These are phyloP conservation scores for Achlya hypogyna DNA, from an alignment of 352 stramenopile genomes.

Conservation along the genomic window DNA sequence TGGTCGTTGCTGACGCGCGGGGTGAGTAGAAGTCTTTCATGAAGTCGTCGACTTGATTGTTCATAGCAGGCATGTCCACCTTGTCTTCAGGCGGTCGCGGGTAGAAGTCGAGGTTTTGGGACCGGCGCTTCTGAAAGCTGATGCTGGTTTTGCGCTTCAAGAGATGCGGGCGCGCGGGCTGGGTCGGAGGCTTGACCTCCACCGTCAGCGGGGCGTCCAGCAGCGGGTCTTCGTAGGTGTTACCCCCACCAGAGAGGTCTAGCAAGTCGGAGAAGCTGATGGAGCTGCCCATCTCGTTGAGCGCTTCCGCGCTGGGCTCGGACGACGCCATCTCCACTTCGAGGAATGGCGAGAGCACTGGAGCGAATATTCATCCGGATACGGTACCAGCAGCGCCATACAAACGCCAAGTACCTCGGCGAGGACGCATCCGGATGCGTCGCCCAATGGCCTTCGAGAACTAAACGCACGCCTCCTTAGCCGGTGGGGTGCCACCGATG, in stretches of 20 bases:
- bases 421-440: background rate
- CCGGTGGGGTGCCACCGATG: too few relatives aligned
- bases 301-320: background rate
- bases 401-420: background rate
- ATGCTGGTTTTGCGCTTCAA: conserved; percentile 14
- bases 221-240: background rate
- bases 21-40: conserved; percentile 7
- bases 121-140: conserved; percentile 6
- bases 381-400: background rate
- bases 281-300: background rate
- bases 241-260: background rate
- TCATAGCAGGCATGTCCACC: background rate
- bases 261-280: conserved; percentile 8
- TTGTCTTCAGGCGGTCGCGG: background rate
- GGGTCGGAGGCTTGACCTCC: background rate
- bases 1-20: background rate
- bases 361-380: background rate
- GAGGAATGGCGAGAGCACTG: background rate
- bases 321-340: background rate
- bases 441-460: background rate
- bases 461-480: background rate
- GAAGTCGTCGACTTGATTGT: background rate
- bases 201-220: background rate
- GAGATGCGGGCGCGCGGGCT: background rate
- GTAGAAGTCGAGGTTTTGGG: background rate